Conservation (phyloP, 2,329 filamentous ascomycete genomes). For the Ceratocystis harringtonii region DNA sequence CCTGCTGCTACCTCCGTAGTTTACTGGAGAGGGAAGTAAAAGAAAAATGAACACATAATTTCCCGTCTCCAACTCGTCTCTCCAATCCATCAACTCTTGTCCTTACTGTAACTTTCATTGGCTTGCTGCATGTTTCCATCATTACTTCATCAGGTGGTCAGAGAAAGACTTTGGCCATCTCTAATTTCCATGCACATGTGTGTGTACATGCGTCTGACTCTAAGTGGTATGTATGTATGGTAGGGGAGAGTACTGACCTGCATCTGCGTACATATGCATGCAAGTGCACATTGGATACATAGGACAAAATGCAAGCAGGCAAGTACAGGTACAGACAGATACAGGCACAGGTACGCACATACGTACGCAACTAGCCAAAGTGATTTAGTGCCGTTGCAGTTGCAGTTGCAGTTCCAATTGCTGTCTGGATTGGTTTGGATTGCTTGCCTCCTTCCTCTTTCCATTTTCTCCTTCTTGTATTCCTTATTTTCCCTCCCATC, state of each 20-base stretch:
- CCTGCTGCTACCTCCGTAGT: background rate
- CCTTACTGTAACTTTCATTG: background rate
- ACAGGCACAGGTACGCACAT: background rate
- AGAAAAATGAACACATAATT: background rate
- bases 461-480: background rate
- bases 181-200: background rate
- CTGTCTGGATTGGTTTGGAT: background rate
- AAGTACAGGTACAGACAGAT: background rate
- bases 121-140: background rate
- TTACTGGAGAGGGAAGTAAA: background rate
- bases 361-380: background rate
- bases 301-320: background rate
- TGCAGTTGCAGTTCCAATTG: background rate
- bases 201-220: background rate
- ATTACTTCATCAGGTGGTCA: background rate
- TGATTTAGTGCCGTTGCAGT: background rate
- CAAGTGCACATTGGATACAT: background rate
- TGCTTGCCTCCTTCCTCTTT: conserved; percentile 3
- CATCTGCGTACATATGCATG: background rate
- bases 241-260: background rate
- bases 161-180: background rate
- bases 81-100: background rate
- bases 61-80: background rate
- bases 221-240: background rate
- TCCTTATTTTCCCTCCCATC: conserved; percentile 1